A percentile compares a stretch with the other conserved stretches of the same genome.
These are phyloP conservation scores for Didymellaceae sp. DNA, from an alignment of 2,329 filamentous ascomycete genomes.

Conservation along the genomic window DNA sequence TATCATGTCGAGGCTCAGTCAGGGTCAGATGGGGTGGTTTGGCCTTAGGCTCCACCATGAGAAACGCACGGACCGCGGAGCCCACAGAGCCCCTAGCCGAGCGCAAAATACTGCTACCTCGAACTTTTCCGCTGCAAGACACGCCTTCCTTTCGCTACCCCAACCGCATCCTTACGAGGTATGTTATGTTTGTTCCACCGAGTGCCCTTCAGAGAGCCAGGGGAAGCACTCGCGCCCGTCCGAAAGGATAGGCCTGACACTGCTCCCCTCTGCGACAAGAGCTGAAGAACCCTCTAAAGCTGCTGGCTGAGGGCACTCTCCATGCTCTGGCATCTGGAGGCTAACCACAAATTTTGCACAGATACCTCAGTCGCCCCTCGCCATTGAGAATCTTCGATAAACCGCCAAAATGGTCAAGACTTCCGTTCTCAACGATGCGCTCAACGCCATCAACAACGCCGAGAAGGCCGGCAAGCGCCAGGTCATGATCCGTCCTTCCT, in stretches of 20 bases:
- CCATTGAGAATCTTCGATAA: conserved; percentile 81
- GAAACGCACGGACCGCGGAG: conserved; percentile 8
- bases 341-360: conserved; percentile 58
- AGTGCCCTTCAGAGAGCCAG: conserved; percentile 61
- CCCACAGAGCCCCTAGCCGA: conserved; percentile 25
- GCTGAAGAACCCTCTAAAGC: conserved; percentile 70
- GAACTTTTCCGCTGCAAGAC: conserved; percentile 32
- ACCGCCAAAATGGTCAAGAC: conserved; percentile 96
- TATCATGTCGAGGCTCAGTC: conserved; percentile 3
- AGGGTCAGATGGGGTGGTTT: conserved; percentile 10
- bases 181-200: conserved; percentile 38
- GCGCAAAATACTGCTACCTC: conserved; percentile 29
- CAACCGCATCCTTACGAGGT: conserved; percentile 45
- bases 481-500: conserved; percentile 95
- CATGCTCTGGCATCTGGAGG: conserved; percentile 69
- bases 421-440: conserved; percentile 98
- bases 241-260: conserved; percentile 51
- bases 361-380: conserved; percentile 66
- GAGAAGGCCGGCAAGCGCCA: conserved; percentile 99
- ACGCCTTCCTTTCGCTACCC: conserved; percentile 29
- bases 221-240: conserved; percentile 52
- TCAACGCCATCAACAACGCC: conserved; percentile 99
- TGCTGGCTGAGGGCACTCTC: conserved; percentile 68
- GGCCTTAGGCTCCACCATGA: conserved; percentile 12
- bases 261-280: conserved; percentile 59